phyloP scores from a whole-genome alignment of 371 early-diverging fungal genomes.

The Mortierella sp. region DNA sequence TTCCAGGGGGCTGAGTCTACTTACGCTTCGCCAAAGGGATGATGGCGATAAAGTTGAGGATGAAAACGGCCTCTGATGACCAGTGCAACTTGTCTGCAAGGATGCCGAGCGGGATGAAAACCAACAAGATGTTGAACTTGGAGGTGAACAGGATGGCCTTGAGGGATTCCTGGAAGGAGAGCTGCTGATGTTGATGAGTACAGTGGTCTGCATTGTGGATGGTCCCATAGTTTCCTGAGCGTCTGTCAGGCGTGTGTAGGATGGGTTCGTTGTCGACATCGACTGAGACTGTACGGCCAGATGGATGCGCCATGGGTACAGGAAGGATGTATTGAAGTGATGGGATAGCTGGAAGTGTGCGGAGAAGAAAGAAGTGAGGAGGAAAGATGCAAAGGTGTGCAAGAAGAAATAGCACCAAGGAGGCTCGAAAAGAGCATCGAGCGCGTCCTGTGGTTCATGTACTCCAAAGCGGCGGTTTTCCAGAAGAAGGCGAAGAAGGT shows the following conservation, averaged over 20 bases:
- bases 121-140: constrained; percentile 70
- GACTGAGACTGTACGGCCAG: background rate
- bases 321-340: background rate
- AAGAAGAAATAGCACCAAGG: background rate
- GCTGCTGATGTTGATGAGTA: background rate
- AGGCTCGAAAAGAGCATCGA: background rate
- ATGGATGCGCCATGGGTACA: constrained; percentile 3
- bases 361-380: background rate
- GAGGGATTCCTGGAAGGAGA: constrained; percentile 34
- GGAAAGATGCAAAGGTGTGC: background rate
- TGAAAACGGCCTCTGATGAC: constrained; percentile 73
- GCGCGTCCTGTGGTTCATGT: too few species aligned
- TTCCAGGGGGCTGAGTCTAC: too few species aligned
- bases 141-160: constrained; percentile 63
- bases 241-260: constrained; percentile 10
- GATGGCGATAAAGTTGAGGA: constrained; percentile 90
- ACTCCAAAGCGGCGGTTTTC: too few species aligned
- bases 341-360: background rate
- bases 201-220: constrained; percentile 4
- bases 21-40: constrained; percentile 82
- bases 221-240: constrained; percentile 9
- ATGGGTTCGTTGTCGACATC: constrained; percentile 24
- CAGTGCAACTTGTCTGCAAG: constrained; percentile 70
- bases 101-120: constrained; percentile 85
- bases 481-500: too few species aligned